A percentile compares a stretch with the other conserved stretches of the same genome.
Evolutionary conservation across 495 filamentous ascomycete genomes (phyloP).

Genomic region (Trichoderma gamsii): DNA sequence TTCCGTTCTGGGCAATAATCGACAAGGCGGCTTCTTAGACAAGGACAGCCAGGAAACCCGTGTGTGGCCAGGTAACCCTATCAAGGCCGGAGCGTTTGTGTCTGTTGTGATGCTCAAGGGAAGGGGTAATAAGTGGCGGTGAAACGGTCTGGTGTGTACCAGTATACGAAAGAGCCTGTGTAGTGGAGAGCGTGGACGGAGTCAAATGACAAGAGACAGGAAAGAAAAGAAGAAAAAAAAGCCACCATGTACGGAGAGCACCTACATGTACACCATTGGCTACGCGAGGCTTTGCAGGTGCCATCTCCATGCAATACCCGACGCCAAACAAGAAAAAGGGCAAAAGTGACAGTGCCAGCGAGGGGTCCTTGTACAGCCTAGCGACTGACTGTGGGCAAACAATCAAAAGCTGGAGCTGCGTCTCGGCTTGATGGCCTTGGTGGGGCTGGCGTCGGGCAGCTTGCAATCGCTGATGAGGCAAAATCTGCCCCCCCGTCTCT

Average conservation of each 20-base stretch:
- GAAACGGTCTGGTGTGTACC: constrained; percentile 2
- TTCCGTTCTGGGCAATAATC: neutral
- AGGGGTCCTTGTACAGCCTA: neutral
- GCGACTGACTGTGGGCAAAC: neutral
- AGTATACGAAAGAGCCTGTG: neutral
- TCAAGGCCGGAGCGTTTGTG: neutral
- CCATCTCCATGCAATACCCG: neutral
- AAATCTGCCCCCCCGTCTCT: neutral
- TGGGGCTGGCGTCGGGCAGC: neutral
- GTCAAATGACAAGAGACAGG: neutral
- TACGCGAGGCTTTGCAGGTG: neutral
- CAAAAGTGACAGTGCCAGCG: neutral
- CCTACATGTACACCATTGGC: neutral
- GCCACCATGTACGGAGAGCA: neutral
- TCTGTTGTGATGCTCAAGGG: neutral
- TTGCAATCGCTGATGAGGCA: constrained; percentile 6
- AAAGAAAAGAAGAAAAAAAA: neutral
- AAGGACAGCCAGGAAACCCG: neutral
- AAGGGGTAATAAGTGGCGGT: constrained; percentile 8
- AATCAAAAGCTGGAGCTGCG: neutral
- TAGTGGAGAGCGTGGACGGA: neutral
- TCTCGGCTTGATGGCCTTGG: neutral
- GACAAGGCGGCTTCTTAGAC: neutral
- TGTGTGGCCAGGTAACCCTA: neutral
- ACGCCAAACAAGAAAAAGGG: neutral